Base-by-base conservation (phyloP, 495 filamentous ascomycete genomes). In the Ramalina peruviana region DNA sequence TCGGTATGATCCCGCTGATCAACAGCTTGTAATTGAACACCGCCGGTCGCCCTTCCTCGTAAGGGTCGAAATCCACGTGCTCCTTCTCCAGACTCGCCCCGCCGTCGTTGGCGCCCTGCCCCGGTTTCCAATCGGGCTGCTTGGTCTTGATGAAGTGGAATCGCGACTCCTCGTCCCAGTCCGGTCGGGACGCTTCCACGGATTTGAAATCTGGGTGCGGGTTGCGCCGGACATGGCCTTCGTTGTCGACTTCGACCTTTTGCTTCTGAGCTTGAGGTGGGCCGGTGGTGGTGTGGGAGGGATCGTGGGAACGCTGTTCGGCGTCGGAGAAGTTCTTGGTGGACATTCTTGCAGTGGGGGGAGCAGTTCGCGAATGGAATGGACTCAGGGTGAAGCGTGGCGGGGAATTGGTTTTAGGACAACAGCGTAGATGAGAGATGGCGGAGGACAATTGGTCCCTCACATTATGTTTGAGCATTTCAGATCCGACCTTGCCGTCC, bases 21-120 rank as follows among this genome's bases (percentile, higher is more conserved):
- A 96, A 72, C 11, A 96, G 79, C 67, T 94, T 94, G 71, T 97
- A 97, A 68, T 96, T 96, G 60, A 74, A 80, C 0, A 70, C 64
- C 0, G 76, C 62, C 0, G 81, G 77, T 0, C 90, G 75, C 20
- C 81, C 82, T 15, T 80, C 68, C 40, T 72, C 79, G 58, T 89
- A 79, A 7, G 90, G 90, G 66, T 96, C 81, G 54, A 97, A 92
- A 54, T 81, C 70, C 41, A 92, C 64, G 60, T 93, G 87, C 13
- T 74, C 65, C 50, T 76, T 72, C 39, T 73, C 66, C 52, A 78
- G 62, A 40, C 67, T 66, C 54, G 70, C 72, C 17, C 73, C 74
- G 7, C 65, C 64, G 48, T 82, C 71, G 59, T 85, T 90, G 26
- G 78, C 80, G 40, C 90, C 89, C 19, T 75, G 66, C n/a, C 89